phyloP scores from a whole-genome alignment of 495 filamentous ascomycete genomes.

The Neurospora intermedia region DNA sequence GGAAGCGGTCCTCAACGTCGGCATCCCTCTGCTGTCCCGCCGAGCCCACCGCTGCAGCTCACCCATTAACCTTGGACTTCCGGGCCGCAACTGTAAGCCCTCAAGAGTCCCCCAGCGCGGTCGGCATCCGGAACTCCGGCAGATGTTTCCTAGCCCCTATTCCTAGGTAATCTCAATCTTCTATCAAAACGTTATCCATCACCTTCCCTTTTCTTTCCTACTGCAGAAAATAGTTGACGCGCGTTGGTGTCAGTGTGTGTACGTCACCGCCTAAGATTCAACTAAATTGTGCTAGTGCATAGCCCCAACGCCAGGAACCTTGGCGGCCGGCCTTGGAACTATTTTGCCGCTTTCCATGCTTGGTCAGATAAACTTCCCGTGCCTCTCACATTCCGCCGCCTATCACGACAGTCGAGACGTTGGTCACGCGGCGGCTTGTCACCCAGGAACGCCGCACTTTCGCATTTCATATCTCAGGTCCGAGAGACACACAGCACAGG shows the following conservation, averaged over 20 bases:
- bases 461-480: neutral
- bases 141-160: neutral
- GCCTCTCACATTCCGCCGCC: neutral
- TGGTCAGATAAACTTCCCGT: neutral
- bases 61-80: neutral
- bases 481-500: neutral
- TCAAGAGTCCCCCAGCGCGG: neutral
- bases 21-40: neutral
- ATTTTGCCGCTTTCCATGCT: neutral
- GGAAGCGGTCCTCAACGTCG: neutral
- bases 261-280: neutral
- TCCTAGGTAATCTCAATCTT: neutral
- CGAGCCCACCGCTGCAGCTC: neutral
- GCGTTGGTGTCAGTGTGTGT: neutral
- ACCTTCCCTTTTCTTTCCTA: neutral
- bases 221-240: neutral
- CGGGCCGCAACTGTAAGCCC: neutral
- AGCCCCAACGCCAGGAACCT: neutral
- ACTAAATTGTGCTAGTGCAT: neutral
- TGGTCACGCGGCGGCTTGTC: neutral
- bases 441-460: neutral
- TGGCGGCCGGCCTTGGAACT: neutral
- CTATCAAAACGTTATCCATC: neutral
- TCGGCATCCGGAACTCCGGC: neutral
- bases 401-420: neutral